Evolutionary conservation across 306 rosid species (phyloP).

Genomic region (Alnus glutinosa): DNA sequence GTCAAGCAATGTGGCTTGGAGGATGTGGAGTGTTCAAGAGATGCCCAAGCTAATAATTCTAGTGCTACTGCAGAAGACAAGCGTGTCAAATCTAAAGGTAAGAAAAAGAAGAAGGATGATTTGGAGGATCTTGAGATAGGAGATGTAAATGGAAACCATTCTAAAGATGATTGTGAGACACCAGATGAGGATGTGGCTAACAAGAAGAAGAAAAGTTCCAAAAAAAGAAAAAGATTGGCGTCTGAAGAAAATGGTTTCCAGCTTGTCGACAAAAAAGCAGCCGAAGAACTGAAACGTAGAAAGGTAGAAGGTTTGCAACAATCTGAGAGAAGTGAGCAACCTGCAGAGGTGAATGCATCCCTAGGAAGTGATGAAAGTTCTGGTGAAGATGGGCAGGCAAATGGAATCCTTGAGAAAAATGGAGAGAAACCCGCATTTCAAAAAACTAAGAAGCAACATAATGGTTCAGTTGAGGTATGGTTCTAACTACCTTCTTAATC

Average conservation of each 20-base stretch:
- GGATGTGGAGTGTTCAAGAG: background rate
- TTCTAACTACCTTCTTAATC: constrained; percentile 2
- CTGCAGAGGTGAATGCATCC: constrained; percentile 21
- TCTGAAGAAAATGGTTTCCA: constrained; percentile 50
- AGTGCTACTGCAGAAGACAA: constrained; percentile 16
- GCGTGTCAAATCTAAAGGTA: constrained; percentile 31
- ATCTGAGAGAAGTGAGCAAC: constrained; percentile 36
- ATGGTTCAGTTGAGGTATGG: constrained; percentile 72
- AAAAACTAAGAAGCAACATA: constrained; percentile 51
- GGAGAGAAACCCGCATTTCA: constrained; percentile 45
- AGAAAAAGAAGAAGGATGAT: constrained; percentile 42
- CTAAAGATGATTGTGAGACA: constrained; percentile 21
- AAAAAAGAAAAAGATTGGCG: constrained; percentile 63
- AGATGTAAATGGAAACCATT: constrained; percentile 32
- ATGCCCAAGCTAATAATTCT: constrained; percentile 3
- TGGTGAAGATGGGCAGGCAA: constrained; percentile 15
- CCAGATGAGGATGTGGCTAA: constrained; percentile 33
- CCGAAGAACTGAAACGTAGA: constrained; percentile 61
- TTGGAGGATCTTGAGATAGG: constrained; percentile 10
- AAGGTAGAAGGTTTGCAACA: constrained; percentile 41
- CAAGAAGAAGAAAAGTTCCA: constrained; percentile 53
- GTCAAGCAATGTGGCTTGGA: too few relatives aligned
- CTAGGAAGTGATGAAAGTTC: background rate
- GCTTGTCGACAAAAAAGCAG: constrained; percentile 37
- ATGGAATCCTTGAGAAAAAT: constrained; percentile 38